phyloP scores from a whole-genome alignment of 805 yeast genomes.

The Pichia cephalocereana region DNA sequence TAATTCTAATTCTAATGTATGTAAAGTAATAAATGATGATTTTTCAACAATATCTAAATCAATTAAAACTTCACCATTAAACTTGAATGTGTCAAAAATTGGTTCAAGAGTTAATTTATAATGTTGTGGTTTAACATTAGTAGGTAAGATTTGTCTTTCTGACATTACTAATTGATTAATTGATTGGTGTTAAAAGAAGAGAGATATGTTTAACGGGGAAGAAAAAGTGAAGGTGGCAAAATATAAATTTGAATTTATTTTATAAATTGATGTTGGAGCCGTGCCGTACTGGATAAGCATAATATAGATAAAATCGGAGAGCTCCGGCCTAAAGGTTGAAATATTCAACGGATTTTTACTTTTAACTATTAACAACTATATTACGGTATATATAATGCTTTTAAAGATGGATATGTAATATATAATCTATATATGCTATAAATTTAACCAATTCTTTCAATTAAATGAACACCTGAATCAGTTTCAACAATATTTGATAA shows the following conservation, averaged over 20 bases:
- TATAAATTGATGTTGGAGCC: too few relatives aligned
- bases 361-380: too few relatives aligned
- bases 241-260: too few relatives aligned
- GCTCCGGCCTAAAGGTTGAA: too few relatives aligned
- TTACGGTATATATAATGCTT: too few relatives aligned
- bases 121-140: conserved; percentile 63
- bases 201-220: too few relatives aligned
- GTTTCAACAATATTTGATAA: conserved; percentile 76
- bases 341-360: too few relatives aligned
- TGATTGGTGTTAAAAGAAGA: not conserved
- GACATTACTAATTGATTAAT: not conserved
- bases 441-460: conserved; percentile 75
- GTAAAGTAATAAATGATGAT: conserved; percentile 40
- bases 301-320: too few relatives aligned
- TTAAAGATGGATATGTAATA: too few relatives aligned
- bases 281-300: too few relatives aligned
- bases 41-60: conserved; percentile 36
- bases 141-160: conserved; percentile 26
- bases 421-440: too few relatives aligned
- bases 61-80: conserved; percentile 45
- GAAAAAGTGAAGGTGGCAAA: too few relatives aligned
- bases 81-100: conserved; percentile 32
- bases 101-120: conserved; percentile 51
- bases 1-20: conserved; percentile 27
- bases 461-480: conserved; percentile 83